Base-by-base conservation (phyloP, 2,329 filamentous ascomycete genomes). In the Colletotrichum somersetense region DNA sequence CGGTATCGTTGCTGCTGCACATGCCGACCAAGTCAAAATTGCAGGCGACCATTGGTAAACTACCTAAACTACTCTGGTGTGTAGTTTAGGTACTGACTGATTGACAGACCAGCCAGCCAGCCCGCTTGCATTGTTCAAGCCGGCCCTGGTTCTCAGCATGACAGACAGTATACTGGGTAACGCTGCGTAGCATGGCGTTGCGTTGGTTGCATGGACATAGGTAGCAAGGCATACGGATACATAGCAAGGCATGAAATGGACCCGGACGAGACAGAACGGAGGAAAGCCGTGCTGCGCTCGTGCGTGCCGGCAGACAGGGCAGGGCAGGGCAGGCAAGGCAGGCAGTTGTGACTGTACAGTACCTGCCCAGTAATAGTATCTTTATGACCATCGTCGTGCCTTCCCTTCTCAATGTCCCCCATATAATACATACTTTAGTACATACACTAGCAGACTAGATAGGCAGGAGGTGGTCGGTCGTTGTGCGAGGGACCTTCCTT, bases 191-290 rank as follows among this genome's bases (percentile, higher is more conserved):
- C 44, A 48, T n/a, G 44, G 44, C 8, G 6, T n/a, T 48, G 44
- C 20, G n/a, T n/a, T 1, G 44, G 5, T 4, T 20, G 40, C 8
- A 42, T 42, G 14, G 40, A 26, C 40, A 5, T 16, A 30, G 30
- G 30, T 30, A 30, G 30, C 30, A 30, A 30, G 26, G 26, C 26
- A 30, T 11, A 16, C 18, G 20, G 20, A 30, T n/a, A n/a, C n/a
- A n/a, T n/a, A n/a, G 30, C 14, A 52, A 16, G 14, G 6, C 16
- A 30, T 12, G 14, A 18, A 35, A 68, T 68, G 69, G 55, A 55
- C 30, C 61, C 65, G 59, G 65, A 64, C 59, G 44, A 69, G 58
- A 64, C 69, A 38, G 69, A 59, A 64, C 59, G 65, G 65, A 68
- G 59, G 64, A 59, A 59, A 63, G 58, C 30, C 30, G 30, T 30